Conservation (phyloP, 371 early-diverging fungal species). For the Saksenaea oblongispora region DNA sequence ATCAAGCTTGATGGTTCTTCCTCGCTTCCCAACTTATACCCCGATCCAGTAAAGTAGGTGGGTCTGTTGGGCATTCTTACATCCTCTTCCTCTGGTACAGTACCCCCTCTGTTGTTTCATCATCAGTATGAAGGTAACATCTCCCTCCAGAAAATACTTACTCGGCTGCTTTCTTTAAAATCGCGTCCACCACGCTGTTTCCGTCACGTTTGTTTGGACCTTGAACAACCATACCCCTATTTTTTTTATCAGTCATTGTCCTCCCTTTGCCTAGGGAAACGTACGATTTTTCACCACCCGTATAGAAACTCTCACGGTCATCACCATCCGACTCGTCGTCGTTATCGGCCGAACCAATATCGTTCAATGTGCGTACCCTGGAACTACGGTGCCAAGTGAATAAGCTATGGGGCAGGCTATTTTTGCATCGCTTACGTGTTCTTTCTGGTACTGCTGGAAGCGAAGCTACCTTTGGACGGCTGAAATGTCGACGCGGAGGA, state of each 20-base stretch:
- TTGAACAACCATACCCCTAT: conserved; percentile 70
- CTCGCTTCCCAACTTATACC: conserved; percentile 69
- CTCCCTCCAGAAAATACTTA: conserved; percentile 35
- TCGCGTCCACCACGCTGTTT: conserved; percentile 72
- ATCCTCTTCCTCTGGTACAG: conserved; percentile 46
- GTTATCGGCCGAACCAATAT: conserved; percentile 42
- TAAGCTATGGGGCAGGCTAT: not conserved
- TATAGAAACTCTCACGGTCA: conserved; percentile 73
- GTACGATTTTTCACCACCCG: conserved; percentile 88
- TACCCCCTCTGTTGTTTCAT: conserved; percentile 49
- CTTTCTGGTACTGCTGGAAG: not conserved
- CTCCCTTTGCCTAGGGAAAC: conserved; percentile 16
- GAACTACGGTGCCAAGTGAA: conserved; percentile 14
- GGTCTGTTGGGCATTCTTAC: conserved; percentile 37
- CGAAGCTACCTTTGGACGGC: not conserved
- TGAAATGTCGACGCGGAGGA: not conserved
- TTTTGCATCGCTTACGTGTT: not conserved
- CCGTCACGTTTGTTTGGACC: conserved; percentile 64
- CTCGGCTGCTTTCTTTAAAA: conserved; percentile 81
- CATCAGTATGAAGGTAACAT: not conserved
- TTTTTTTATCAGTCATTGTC: not conserved
- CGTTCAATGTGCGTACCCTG: conserved; percentile 67
- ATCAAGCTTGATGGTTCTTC: conserved; percentile 57
- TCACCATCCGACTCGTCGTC: conserved; percentile 63
- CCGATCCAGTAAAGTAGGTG: conserved; percentile 63